Percentiles rank a stretch among this genome's conserved stretches.
phyloP scores from a whole-genome alignment of 768 basidiomycete species.

The Kwoniella sp. region DNA sequence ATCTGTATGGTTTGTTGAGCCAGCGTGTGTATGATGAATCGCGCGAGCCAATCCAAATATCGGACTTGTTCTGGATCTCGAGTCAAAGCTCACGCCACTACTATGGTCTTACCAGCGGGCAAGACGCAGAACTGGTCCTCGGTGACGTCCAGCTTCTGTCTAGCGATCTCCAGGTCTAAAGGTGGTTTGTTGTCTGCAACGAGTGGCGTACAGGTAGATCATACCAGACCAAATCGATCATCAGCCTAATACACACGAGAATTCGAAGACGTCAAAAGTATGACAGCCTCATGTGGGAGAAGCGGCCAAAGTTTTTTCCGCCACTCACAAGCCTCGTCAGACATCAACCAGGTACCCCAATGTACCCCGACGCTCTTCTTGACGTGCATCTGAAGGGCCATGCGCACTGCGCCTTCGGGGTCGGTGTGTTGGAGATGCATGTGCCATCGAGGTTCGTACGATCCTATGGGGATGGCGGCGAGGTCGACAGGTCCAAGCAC shows the following conservation, averaged over 20 bases:
- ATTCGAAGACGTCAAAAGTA: neutral
- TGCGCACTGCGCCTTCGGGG: conserved; percentile 51
- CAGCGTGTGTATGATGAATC: no score
- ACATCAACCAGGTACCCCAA: conserved; percentile 54
- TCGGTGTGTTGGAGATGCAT: conserved; percentile 52
- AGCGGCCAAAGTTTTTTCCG: no score
- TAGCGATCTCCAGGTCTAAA: conserved; percentile 40
- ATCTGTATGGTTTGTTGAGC: no score
- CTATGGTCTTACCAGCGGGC: conserved; percentile 44
- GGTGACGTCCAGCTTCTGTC: conserved; percentile 31
- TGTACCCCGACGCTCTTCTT: conserved; percentile 52
- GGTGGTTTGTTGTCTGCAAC: conserved; percentile 45
- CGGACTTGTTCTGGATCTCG: no score
- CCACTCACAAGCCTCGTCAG: conserved; percentile 48
- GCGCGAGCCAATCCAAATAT: no score
- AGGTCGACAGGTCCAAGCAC: conserved; percentile 49
- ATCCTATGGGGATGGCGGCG: conserved; percentile 55
- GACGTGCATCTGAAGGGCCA: conserved; percentile 47
- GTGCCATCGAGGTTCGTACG: conserved; percentile 54
- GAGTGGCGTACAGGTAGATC: neutral
- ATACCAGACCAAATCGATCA: neutral
- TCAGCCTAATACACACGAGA: neutral
- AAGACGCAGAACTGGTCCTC: conserved; percentile 34
- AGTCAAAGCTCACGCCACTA: conserved; percentile 34
- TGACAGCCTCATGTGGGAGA: neutral